Evolutionary conservation across 1,284 basidiomycete species (phyloP).

Genomic region (Takashimella tepidaria): DNA sequence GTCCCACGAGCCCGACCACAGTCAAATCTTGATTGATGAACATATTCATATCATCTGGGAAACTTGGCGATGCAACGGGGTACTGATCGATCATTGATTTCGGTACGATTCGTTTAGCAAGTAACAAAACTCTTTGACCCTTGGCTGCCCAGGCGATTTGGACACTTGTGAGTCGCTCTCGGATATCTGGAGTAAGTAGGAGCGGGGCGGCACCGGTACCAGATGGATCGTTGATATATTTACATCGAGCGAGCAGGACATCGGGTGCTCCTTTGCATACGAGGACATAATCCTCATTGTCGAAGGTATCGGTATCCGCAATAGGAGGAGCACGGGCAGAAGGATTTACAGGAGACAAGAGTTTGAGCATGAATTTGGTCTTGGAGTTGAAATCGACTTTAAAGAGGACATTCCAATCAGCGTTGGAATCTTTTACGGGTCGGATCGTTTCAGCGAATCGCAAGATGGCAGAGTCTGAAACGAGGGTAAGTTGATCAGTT

Average conservation of each 20-base stretch:
- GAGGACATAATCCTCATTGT: constrained; percentile 41
- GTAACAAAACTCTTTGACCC: constrained; percentile 59
- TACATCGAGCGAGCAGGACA: constrained; percentile 54
- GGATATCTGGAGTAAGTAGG: constrained; percentile 40
- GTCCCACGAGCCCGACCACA: constrained; percentile 59
- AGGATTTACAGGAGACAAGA: constrained; percentile 14
- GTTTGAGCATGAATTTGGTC: constrained; percentile 63
- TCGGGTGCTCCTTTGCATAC: constrained; percentile 60
- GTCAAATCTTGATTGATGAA: constrained; percentile 50
- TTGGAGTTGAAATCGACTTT: constrained; percentile 58
- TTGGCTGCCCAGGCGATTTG: constrained; percentile 56
- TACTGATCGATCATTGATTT: constrained; percentile 16
- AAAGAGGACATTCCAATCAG: constrained; percentile 46
- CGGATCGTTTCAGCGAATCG: constrained; percentile 55
- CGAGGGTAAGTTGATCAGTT: too few species aligned
- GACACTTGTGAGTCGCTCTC: constrained; percentile 40
- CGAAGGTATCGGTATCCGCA: constrained; percentile 16
- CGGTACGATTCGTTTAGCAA: constrained; percentile 46
- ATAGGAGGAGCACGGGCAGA: background rate
- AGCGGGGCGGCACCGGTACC: constrained; percentile 44
- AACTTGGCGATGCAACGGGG: constrained; percentile 44
- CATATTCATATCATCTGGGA: constrained; percentile 40
- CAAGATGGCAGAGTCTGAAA: constrained; percentile 55
- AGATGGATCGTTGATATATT: constrained; percentile 44
- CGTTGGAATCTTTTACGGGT: constrained; percentile 34